Percentiles rank a stretch among this genome's conserved stretches.
Evolutionary conservation across 768 basidiomycete genomes (phyloP).

Genomic region (Lepiota venenata): DNA sequence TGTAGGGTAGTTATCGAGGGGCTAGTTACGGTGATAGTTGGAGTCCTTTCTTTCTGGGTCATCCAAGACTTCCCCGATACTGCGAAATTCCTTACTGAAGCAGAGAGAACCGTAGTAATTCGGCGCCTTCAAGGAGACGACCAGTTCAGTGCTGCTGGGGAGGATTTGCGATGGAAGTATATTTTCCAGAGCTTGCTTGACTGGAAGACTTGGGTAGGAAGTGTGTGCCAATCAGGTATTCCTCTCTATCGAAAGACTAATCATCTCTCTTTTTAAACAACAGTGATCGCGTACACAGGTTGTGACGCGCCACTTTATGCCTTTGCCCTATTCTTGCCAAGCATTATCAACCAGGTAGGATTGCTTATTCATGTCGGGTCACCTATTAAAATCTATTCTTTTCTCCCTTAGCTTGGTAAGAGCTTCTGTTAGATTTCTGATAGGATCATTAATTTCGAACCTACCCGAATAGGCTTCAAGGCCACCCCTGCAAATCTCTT

Average conservation of each 20-base stretch:
- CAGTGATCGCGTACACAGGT: constrained; percentile 57
- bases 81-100: constrained; percentile 72
- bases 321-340: constrained; percentile 75
- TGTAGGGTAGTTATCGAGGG: constrained; percentile 52
- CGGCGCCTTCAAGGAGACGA: constrained; percentile 63
- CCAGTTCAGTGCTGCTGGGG: constrained; percentile 73
- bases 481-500: constrained; percentile 74
- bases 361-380: constrained; percentile 14
- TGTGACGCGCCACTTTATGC: constrained; percentile 70
- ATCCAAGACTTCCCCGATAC: constrained; percentile 84
- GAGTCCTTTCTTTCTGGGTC: constrained; percentile 65
- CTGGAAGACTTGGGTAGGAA: constrained; percentile 70
- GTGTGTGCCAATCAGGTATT: constrained; percentile 23
- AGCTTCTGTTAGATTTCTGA: neutral
- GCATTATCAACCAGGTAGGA: constrained; percentile 65
- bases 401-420: constrained; percentile 5
- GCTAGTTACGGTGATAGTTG: constrained; percentile 64
- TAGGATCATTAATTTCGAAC: neutral
- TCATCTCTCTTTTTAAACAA: neutral
- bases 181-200: constrained; percentile 59
- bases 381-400: neutral
- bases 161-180: constrained; percentile 53
- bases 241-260: neutral
- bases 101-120: constrained; percentile 63
- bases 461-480: constrained; percentile 42